Percentiles rank a stretch among this genome's conserved stretches.
Evolutionary conservation across 2,329 filamentous ascomycete genomes (phyloP).

Genomic region (Colletotrichum plurivorum): DNA sequence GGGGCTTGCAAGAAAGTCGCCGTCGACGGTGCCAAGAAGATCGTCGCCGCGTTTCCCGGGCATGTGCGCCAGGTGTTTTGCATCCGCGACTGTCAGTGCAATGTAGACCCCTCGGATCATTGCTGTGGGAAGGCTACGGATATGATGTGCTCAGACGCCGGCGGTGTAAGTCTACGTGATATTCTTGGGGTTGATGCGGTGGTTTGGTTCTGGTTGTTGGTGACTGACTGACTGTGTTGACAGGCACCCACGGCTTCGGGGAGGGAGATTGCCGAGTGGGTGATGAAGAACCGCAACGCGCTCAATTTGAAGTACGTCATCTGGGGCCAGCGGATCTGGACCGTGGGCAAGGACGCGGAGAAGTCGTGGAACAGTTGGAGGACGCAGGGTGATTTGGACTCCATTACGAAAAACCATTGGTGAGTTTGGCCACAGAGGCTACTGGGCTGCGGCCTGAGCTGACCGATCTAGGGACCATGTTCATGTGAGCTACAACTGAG

Average conservation of each 20-base stretch:
- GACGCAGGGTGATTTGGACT: constrained; percentile 57
- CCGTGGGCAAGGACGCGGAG: constrained; percentile 51
- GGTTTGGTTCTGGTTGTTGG: too few species aligned
- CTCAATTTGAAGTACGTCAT: constrained; percentile 64
- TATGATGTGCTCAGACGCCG: constrained; percentile 55
- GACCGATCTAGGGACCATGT: constrained; percentile 46
- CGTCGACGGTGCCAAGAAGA: constrained; percentile 51
- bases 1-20: constrained; percentile 54
- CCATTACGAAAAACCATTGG: constrained; percentile 61
- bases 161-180: constrained; percentile 50
- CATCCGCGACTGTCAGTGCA: constrained; percentile 50
- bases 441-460: background rate
- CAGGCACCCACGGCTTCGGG: constrained; percentile 55
- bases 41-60: constrained; percentile 53
- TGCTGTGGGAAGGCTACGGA: constrained; percentile 56
- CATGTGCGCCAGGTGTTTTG: constrained; percentile 53
- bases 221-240: background rate
- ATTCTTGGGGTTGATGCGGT: too few species aligned
- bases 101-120: constrained; percentile 50
- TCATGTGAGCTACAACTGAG: constrained; percentile 48
- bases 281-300: constrained; percentile 58
- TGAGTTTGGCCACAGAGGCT: constrained; percentile 40
- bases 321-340: constrained; percentile 66
- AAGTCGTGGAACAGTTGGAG: constrained; percentile 59
- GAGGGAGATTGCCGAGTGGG: constrained; percentile 62